Evolutionary conservation across 805 yeast genomes (phyloP).

Genomic region (Hanseniaspora nectarophila): DNA sequence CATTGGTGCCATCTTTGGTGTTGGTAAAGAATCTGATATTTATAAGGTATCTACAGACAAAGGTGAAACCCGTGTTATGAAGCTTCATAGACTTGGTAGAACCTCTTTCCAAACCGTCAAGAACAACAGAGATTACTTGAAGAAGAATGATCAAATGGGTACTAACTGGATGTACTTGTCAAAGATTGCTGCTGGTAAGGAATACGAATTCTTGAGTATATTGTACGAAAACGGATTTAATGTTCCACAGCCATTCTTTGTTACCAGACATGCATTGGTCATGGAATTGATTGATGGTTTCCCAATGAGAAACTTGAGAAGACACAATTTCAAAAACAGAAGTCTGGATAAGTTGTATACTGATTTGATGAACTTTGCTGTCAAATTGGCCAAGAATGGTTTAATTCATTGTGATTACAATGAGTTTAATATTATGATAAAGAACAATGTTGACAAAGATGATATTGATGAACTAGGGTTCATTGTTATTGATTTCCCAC

Average conservation of each 20-base stretch:
- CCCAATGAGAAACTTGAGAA: conserved; percentile 73
- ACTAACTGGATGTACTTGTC: conserved; percentile 89
- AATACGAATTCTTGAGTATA: conserved; percentile 74
- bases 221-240: conserved; percentile 62
- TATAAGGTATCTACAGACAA: conserved; percentile 61
- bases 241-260: conserved; percentile 83
- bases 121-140: conserved; percentile 83
- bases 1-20: conserved; percentile 81
- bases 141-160: conserved; percentile 43
- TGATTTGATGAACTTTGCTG: conserved; percentile 76
- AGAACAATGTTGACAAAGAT: conserved; percentile 35
- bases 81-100: conserved; percentile 87
- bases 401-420: conserved; percentile 94
- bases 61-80: conserved; percentile 62
- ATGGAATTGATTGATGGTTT: conserved; percentile 88
- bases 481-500: conserved; percentile 95
- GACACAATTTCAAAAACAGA: conserved; percentile 36
- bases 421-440: conserved; percentile 86
- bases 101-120: conserved; percentile 86
- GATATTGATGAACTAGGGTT: conserved; percentile 50
- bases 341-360: conserved; percentile 65
- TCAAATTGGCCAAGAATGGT: conserved; percentile 73
- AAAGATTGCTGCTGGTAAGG: conserved; percentile 82
- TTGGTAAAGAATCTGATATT: conserved; percentile 95
- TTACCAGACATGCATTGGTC: conserved; percentile 79